Base-by-base conservation (phyloP, 257 asterid species). In the Primulina huaijiensis region DNA sequence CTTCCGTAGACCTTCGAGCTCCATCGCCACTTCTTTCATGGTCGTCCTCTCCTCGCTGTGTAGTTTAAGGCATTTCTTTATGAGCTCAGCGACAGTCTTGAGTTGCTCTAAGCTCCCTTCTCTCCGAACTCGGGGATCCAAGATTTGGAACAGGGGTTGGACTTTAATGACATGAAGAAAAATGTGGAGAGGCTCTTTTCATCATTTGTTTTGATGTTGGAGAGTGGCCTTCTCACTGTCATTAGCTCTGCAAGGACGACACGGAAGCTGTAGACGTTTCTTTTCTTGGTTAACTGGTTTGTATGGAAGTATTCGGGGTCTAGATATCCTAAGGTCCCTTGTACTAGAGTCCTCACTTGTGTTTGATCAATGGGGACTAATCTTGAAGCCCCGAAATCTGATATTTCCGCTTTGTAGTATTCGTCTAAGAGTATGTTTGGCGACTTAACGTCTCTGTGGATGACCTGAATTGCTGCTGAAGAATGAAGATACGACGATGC, bases 1-100 rank as follows among this genome's bases (percentile, higher is more conserved):
- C 78, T 82, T 89, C 75, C 90, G 81, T 34, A 85, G 65, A 7
- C 82, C 80, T 63, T 89, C 96, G 0, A 89, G 85, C 4, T 40
- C 52, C 6, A 8, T 40, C 17, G 14, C 5, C 52, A 40, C 52
- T 40, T 40, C 52, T 40, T 12, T 40, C 52, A 40, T 40, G 5
- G n/a, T 10, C 52, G 52, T 17, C 17, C 52, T 11, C 5, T 40
- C 52, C 5, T 40, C 52, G 6, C 52, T 4, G 17, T 7, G 35
- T 60, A 8, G 4, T 0, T 23, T 60, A 6, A 56, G 29, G 29
- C 61, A 56, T 56, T 11, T 17, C n/a, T 56, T 56, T 8, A 56
- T 16, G 9, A 56, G 34, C 16, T 60, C 65, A 4, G 17, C 38
- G 16, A 29, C 35, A 2, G 34, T n/a, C 38, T 60, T 2, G 6